A percentile compares a stretch with the other conserved stretches of the same genome.
Conservation (phyloP, 331 rosid species). For the Malus hybrid region DNA sequence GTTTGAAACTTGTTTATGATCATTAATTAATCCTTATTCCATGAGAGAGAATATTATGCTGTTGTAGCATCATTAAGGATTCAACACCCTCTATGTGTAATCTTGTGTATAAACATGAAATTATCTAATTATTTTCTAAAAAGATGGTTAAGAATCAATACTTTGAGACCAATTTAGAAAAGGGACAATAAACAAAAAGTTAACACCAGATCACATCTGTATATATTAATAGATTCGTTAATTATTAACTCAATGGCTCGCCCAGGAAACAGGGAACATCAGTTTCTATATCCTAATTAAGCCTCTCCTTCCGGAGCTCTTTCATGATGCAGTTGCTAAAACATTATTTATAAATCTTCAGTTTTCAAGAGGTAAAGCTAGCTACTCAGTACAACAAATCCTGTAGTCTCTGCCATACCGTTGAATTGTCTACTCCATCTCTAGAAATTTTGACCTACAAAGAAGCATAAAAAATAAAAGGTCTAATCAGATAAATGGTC, state of each 20-base stretch:
- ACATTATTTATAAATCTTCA: neutral
- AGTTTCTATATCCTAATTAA: neutral
- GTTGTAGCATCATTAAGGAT: no score
- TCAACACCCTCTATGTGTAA: neutral
- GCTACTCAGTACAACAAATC: slow-evolving; percentile 15
- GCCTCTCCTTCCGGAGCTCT: neutral
- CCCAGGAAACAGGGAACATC: neutral
- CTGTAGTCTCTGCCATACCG: slow-evolving; percentile 43
- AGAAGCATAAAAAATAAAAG: neutral
- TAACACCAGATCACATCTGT: neutral
- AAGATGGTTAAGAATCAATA: neutral
- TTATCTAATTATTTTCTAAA: neutral
- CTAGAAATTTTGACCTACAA: slow-evolving; percentile 56
- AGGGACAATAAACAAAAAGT: neutral
- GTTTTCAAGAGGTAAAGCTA: neutral
- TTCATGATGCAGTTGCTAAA: neutral
- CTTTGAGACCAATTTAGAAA: neutral
- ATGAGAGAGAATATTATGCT: no score
- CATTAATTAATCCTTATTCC: no score
- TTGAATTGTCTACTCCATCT: slow-evolving; percentile 54
- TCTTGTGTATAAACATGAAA: neutral
- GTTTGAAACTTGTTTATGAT: no score
- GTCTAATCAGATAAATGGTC: no score
- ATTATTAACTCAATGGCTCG: neutral
- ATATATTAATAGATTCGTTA: neutral